phyloP scores from a whole-genome alignment of 805 yeast species.

The Candida caryicola region DNA sequence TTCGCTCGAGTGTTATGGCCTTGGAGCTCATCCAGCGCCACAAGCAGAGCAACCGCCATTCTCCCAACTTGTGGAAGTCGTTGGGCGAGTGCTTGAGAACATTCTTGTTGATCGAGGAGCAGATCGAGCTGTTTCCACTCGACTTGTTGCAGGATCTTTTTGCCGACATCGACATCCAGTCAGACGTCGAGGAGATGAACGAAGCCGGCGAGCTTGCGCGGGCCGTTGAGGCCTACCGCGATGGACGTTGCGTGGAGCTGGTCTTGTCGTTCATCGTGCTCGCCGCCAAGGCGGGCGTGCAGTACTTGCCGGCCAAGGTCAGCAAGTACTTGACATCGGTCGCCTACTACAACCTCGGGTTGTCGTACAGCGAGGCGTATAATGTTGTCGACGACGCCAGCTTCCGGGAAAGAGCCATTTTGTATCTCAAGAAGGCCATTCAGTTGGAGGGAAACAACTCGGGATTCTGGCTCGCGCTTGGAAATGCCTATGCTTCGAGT shows the following conservation, averaged over 20 bases:
- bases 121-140: slow-evolving; percentile 48
- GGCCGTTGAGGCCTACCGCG: slow-evolving; percentile 13
- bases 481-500: slow-evolving; percentile 62
- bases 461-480: slow-evolving; percentile 79
- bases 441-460: slow-evolving; percentile 67
- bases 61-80: slow-evolving; percentile 65
- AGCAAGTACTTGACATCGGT: slow-evolving; percentile 55
- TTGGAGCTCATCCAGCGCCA: slow-evolving; percentile 43
- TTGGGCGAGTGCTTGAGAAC: slow-evolving; percentile 57
- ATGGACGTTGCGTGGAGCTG: slow-evolving; percentile 23
- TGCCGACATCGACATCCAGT: slow-evolving; percentile 12
- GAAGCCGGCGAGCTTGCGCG: background rate
- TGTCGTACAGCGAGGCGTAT: slow-evolving; percentile 52
- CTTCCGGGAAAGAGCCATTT: slow-evolving; percentile 53
- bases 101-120: slow-evolving; percentile 54
- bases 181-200: background rate
- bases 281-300: slow-evolving; percentile 45
- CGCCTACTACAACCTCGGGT: slow-evolving; percentile 66
- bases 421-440: slow-evolving; percentile 62
- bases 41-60: slow-evolving; percentile 28
- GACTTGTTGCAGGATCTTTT: slow-evolving; percentile 17
- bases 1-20: slow-evolving; percentile 45
- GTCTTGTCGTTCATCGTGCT: slow-evolving; percentile 43
- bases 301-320: slow-evolving; percentile 30
- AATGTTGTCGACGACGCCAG: slow-evolving; percentile 10